Evolutionary conservation across 129 eudicot genomes (phyloP).

Genomic region (Sambucus nigra): DNA sequence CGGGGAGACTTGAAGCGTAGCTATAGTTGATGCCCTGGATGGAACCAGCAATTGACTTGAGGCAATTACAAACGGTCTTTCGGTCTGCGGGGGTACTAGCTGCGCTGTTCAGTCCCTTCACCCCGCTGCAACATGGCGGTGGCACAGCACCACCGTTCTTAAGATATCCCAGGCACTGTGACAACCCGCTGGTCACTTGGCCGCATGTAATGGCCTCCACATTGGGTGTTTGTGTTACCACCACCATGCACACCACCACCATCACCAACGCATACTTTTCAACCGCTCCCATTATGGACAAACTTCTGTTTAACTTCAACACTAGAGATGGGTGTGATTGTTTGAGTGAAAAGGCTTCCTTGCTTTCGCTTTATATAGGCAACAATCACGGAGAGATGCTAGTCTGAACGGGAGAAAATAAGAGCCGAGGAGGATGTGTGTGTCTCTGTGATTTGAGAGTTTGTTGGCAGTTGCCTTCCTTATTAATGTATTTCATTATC

Average conservation of each 20-base stretch:
- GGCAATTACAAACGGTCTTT: constrained; percentile 27
- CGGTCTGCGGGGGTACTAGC: constrained; percentile 27
- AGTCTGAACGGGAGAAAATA: too few species aligned
- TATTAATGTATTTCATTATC: too few species aligned
- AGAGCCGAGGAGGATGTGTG: too few species aligned
- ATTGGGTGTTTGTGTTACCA: constrained; percentile 10
- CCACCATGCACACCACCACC: constrained; percentile 19
- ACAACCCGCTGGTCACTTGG: constrained; percentile 5
- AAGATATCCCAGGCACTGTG: constrained; percentile 26
- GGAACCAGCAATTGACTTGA: constrained; percentile 12
- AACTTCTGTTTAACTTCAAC: too few species aligned
- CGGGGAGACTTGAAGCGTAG: constrained; percentile 22
- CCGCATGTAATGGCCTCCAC: constrained; percentile 29
- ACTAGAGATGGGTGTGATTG: too few species aligned
- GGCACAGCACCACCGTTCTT: background rate
- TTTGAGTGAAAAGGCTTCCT: too few species aligned
- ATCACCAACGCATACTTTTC: constrained; percentile 9
- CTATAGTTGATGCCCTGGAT: constrained; percentile 7
- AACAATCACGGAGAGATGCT: too few species aligned
- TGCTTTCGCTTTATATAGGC: too few species aligned
- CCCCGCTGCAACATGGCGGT: constrained; percentile 24
- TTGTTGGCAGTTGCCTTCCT: too few species aligned
- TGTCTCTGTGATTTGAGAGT: too few species aligned
- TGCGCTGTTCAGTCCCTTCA: constrained; percentile 12
- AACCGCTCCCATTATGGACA: background rate